Conservation (phyloP, 306 rosid genomes). For the Carpinus fangiana region DNA sequence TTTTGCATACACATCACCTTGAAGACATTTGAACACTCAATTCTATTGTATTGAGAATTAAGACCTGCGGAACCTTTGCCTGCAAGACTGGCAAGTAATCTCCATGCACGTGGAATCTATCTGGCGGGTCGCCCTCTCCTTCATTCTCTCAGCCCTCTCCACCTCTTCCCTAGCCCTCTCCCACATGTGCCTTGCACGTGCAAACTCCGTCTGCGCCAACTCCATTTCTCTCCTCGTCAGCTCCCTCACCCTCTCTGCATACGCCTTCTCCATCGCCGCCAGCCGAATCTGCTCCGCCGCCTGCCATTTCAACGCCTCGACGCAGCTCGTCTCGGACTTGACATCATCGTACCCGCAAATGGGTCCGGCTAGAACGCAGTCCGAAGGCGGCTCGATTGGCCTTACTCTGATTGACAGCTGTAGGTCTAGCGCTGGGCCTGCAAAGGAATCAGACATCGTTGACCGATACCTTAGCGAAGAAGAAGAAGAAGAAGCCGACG, state of each 20-base stretch:
- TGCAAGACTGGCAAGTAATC: slow-evolving; percentile 95
- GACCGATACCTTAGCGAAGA: slow-evolving; percentile 55
- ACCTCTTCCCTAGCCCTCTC: slow-evolving; percentile 89
- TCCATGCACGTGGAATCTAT: slow-evolving; percentile 87
- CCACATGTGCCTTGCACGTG: slow-evolving; percentile 90
- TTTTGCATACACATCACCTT: not conserved
- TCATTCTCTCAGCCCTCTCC: slow-evolving; percentile 77
- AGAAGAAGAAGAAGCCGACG: slow-evolving; percentile 55
- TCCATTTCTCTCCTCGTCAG: slow-evolving; percentile 90
- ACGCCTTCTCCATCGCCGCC: slow-evolving; percentile 93
- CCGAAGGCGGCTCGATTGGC: slow-evolving; percentile 31
- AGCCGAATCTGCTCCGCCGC: slow-evolving; percentile 92
- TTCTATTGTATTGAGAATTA: not conserved
- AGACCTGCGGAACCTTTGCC: slow-evolving; percentile 77
- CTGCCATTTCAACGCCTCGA: slow-evolving; percentile 82
- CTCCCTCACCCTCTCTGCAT: slow-evolving; percentile 87
- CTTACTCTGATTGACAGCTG: slow-evolving; percentile 82
- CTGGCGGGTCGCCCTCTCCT: slow-evolving; percentile 63
- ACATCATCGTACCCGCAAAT: slow-evolving; percentile 7
- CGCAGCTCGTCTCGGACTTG: slow-evolving; percentile 38
- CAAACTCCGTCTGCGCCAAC: slow-evolving; percentile 87
- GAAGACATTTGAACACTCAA: not conserved
- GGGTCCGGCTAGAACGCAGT: slow-evolving; percentile 25
- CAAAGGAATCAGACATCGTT: slow-evolving; percentile 20
- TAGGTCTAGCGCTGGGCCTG: slow-evolving; percentile 60